phyloP scores from a whole-genome alignment of 495 filamentous ascomycete species.

The Durotheca rogersii region DNA sequence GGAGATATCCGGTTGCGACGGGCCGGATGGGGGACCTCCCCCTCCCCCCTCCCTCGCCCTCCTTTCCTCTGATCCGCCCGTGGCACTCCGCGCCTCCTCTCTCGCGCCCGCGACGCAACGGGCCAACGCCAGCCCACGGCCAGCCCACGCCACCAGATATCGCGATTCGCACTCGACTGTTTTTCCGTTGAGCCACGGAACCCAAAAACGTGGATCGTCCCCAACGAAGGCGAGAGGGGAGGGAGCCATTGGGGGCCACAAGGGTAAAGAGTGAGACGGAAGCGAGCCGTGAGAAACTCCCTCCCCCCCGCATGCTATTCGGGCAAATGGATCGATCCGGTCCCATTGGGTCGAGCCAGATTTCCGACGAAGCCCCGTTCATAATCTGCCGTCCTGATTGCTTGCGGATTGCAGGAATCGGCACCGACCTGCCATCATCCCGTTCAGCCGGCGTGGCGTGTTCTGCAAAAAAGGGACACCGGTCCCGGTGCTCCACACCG shows the following conservation, averaged over 20 bases:
- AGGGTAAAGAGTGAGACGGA: too few relatives aligned
- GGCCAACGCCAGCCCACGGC: too few relatives aligned
- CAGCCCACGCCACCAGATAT: neutral
- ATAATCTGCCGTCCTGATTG: too few relatives aligned
- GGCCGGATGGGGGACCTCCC: conserved; percentile 11
- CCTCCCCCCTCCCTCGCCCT: conserved; percentile 4
- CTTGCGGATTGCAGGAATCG: conserved; percentile 30
- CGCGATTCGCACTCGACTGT: conserved; percentile 1
- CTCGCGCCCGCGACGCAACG: too few relatives aligned
- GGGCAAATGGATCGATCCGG: conserved; percentile 6
- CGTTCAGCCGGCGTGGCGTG: conserved; percentile 20
- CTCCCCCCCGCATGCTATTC: too few relatives aligned
- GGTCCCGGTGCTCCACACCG: conserved; percentile 20
- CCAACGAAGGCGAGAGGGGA: neutral
- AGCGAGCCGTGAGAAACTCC: too few relatives aligned
- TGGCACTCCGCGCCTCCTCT: conserved; percentile 2
- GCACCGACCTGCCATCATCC: conserved; percentile 29
- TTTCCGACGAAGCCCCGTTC: conserved; percentile 21
- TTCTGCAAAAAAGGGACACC: conserved; percentile 1
- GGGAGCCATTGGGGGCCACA: too few relatives aligned
- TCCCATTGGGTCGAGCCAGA: conserved; percentile 25
- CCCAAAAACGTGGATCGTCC: conserved; percentile 1
- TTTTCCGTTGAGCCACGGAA: neutral
- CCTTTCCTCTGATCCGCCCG: neutral
- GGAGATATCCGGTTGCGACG: conserved; percentile 14